Conservation (phyloP, 23 red algal species). For the Gracilaria domingensis region DNA sequence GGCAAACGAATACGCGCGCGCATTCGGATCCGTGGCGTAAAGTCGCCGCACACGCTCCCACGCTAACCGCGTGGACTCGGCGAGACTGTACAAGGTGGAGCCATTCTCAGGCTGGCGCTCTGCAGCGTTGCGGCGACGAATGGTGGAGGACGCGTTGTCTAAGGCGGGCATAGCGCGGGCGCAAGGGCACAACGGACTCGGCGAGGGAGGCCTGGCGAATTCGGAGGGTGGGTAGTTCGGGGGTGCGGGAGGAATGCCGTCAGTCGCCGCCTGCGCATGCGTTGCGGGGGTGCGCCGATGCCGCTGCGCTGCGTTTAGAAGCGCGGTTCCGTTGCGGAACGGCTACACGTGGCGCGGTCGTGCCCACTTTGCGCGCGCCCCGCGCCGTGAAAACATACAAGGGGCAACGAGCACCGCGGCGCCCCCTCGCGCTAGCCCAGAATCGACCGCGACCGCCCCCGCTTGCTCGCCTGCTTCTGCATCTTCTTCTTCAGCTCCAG, state of each 20-base stretch:
- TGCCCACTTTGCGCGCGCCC: too few species aligned
- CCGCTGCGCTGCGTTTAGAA: too few species aligned
- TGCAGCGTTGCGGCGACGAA: conserved; percentile 37
- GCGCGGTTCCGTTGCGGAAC: background rate
- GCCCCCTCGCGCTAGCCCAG: background rate
- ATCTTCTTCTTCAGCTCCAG: conserved; percentile 75
- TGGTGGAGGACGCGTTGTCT: conserved; percentile 5
- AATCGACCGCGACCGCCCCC: conserved; percentile 34
- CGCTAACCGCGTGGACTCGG: conserved; percentile 83
- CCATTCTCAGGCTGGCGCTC: conserved; percentile 44
- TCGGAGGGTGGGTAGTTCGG: too few species aligned
- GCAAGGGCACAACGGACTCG: background rate
- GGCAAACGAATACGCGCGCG: conserved; percentile 81
- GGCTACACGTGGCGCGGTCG: conserved; percentile 14
- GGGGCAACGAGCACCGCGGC: background rate
- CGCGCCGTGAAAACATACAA: conserved; percentile 6
- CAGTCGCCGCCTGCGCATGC: background rate
- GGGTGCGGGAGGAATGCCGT: too few species aligned
- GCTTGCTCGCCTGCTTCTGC: conserved; percentile 71
- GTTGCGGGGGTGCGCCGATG: background rate
- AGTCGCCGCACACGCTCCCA: conserved; percentile 86
- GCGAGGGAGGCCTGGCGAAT: background rate
- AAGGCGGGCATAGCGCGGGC: conserved; percentile 27
- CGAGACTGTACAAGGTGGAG: conserved; percentile 78
- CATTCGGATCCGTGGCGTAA: conserved; percentile 82